Base-by-base conservation (phyloP, 2,329 filamentous ascomycete species). In the Amesomyces nigricolor region DNA sequence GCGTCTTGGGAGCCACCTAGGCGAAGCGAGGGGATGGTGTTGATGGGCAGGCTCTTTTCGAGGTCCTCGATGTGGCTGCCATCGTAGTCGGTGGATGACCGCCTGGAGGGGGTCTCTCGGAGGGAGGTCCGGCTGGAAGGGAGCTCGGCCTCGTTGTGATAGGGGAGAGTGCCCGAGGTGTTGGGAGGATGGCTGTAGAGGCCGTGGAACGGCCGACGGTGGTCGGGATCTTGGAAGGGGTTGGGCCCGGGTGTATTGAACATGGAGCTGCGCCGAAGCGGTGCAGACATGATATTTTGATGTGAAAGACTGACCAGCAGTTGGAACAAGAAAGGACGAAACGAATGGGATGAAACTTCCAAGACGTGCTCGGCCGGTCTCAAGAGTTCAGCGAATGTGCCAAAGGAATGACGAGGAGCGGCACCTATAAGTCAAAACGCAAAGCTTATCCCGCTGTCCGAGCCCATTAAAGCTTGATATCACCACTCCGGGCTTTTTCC, bases 41-140 rank as follows among this genome's bases (percentile, higher is more conserved):
- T 5, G 50, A 54, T 53, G 13, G 50, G 53, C 6, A 54, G 50
- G 42, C 40, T 38, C 22, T 59, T 59, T n/a, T 58, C 57, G 49
- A 59, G 13, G 37, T 59, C 57, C 13, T 48, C 45, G 29, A 56
- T 35, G 40, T 55, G 42, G 40, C 49, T 47, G 26, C 16, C 45
- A 8, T 30, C 35, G 44, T 26, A 38, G 7, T 48, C 51, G 13
- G 49, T 38, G 2, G 56, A 55, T 7, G 45, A 45, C 5, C 48
- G 47, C 22, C 38, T 13, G 4, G 48, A 54, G 7, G 50, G 8
- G 0, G 29, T 45, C 5, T 30, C 38, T 17, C 14, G 7, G 13
- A 26, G 17, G 3, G 47, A 43, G 7, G 30, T 6, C 14, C 22
- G 46, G 37, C 35, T 30, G 19, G 39, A 50, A 5, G 16, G 19